These are phyloP conservation scores for Trichoderma reesei DNA, from an alignment of 495 filamentous ascomycete genomes.

Conservation along the genomic window DNA sequence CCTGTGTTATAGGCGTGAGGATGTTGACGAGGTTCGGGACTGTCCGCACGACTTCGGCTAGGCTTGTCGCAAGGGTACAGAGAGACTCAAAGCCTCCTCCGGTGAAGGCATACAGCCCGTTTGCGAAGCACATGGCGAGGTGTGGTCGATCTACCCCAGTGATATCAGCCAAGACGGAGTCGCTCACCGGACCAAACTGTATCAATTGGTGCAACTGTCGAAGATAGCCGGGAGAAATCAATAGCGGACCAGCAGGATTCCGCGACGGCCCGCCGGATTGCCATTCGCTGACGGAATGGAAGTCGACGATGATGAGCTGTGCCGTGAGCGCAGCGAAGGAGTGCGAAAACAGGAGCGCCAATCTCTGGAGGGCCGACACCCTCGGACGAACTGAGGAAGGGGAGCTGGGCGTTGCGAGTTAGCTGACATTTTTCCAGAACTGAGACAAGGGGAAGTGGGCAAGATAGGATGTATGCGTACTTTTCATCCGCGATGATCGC, in stretches of 20 bases:
- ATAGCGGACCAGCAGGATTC: slow-evolving; percentile 16
- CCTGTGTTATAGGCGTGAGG: slow-evolving; percentile 26
- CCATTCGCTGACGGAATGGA: slow-evolving; percentile 11
- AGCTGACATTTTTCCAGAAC: too few relatives aligned
- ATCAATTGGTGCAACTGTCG: slow-evolving; percentile 14
- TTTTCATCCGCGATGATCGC: slow-evolving; percentile 17
- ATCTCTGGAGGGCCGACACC: slow-evolving; percentile 13
- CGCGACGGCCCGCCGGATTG: not conserved
- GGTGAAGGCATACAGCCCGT: not conserved
- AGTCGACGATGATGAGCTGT: slow-evolving; percentile 23
- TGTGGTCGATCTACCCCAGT: not conserved
- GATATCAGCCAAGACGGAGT: not conserved
- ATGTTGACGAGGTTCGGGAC: slow-evolving; percentile 36
- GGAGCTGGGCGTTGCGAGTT: too few relatives aligned
- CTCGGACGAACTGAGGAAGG: not conserved
- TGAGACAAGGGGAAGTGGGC: not conserved
- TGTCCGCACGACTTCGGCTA: slow-evolving; percentile 23
- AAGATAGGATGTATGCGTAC: slow-evolving; percentile 7
- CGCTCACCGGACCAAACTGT: not conserved
- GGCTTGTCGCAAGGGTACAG: slow-evolving; percentile 22
- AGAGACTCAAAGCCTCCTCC: slow-evolving; percentile 14
- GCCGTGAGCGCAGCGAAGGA: slow-evolving; percentile 23
- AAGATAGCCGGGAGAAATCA: slow-evolving; percentile 24
- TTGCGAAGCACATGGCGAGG: not conserved
- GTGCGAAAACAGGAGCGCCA: slow-evolving; percentile 24